A percentile compares a stretch with the other conserved stretches of the same genome.
Conservation (phyloP, 805 yeast genomes). For the Brettanomyces custersianus region DNA sequence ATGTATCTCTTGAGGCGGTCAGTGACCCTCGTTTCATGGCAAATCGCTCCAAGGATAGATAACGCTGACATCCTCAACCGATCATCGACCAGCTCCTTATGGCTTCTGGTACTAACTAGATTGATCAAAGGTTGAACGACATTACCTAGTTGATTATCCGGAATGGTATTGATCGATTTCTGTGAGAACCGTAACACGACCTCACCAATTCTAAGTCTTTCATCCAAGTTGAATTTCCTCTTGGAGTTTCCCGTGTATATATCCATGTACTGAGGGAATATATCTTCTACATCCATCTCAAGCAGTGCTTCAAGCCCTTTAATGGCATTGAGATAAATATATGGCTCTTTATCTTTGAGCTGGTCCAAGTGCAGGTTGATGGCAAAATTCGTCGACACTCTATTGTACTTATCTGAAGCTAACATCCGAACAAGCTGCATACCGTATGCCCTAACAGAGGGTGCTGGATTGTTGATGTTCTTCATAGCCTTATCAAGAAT, state of each 20-base stretch:
- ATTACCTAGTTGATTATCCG: constrained; percentile 29
- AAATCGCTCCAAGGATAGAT: constrained; percentile 70
- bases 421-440: constrained; percentile 53
- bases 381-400: constrained; percentile 32
- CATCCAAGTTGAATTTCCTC: constrained; percentile 38
- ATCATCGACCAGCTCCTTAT: constrained; percentile 31
- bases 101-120: constrained; percentile 11
- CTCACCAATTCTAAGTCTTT: constrained; percentile 75
- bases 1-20: constrained; percentile 40
- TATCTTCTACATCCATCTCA: constrained; percentile 28
- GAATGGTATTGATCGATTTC: constrained; percentile 36
- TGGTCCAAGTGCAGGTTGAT: constrained; percentile 54
- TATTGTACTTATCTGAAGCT: constrained; percentile 25
- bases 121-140: constrained; percentile 37
- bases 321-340: constrained; percentile 74
- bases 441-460: constrained; percentile 86
- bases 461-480: constrained; percentile 64
- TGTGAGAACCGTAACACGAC: constrained; percentile 56
- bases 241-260: constrained; percentile 8
- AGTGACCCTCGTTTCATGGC: constrained; percentile 42
- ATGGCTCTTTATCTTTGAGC: constrained; percentile 75
- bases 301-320: constrained; percentile 63
- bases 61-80: constrained; percentile 77
- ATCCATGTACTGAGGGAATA: constrained; percentile 7
- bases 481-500: constrained; percentile 51